These are phyloP conservation scores for Strobilomyces echinocephalus DNA, from an alignment of 768 basidiomycete species.

Conservation along the genomic window DNA sequence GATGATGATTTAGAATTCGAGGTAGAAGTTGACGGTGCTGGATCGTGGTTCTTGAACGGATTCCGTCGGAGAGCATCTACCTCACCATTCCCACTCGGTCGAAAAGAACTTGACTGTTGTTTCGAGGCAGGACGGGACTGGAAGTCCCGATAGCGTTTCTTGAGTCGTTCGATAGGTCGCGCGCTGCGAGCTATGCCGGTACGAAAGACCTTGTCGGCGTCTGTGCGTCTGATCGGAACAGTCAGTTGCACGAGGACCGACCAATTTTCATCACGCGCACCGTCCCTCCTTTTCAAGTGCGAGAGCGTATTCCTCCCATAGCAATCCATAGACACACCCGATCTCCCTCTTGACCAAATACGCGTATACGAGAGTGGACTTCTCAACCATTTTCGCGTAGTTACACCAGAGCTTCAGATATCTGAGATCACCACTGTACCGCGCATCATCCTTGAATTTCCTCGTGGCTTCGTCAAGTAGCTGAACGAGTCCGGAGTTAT, in stretches of 20 bases:
- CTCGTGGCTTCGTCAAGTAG: slow-evolving; percentile 80
- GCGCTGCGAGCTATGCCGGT: slow-evolving; percentile 79
- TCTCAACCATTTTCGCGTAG: slow-evolving; percentile 78
- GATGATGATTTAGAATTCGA: slow-evolving; percentile 19
- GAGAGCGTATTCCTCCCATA: slow-evolving; percentile 90
- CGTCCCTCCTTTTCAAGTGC: slow-evolving; percentile 70
- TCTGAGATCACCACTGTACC: slow-evolving; percentile 82
- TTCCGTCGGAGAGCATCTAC: slow-evolving; percentile 30
- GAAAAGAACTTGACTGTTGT: slow-evolving; percentile 22
- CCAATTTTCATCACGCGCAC: slow-evolving; percentile 41
- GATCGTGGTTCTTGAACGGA: slow-evolving; percentile 35
- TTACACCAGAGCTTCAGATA: slow-evolving; percentile 91
- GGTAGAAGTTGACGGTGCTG: slow-evolving; percentile 31
- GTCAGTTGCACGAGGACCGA: slow-evolving; percentile 6
- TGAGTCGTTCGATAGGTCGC: slow-evolving; percentile 79
- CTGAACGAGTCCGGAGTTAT: slow-evolving; percentile 68
- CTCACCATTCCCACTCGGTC: slow-evolving; percentile 25
- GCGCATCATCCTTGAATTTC: slow-evolving; percentile 75
- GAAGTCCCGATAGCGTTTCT: slow-evolving; percentile 77
- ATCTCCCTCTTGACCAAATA: slow-evolving; percentile 70
- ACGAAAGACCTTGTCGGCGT: slow-evolving; percentile 78
- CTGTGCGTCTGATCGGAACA: slow-evolving; percentile 46
- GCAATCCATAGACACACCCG: slow-evolving; percentile 67
- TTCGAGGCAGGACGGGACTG: slow-evolving; percentile 44
- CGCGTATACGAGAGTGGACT: slow-evolving; percentile 63